Percentiles rank a stretch among this genome's conserved stretches.
These are phyloP conservation scores for Wallacemonas sp. DNA, from an alignment of 208 protist species.

Conservation along the genomic window DNA sequence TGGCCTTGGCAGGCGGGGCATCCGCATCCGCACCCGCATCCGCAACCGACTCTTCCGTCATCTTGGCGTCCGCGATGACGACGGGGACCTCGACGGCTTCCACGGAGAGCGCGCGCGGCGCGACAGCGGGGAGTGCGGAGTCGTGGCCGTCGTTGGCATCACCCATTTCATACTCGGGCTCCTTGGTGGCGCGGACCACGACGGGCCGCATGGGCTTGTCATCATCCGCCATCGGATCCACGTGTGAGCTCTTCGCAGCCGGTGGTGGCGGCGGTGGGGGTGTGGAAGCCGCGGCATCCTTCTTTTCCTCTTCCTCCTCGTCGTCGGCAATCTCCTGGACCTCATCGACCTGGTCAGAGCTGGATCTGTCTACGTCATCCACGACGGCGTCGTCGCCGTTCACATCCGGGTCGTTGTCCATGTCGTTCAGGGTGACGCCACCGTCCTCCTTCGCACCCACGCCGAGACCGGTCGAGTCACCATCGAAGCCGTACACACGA, in stretches of 20 bases:
- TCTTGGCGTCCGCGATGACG: no score
- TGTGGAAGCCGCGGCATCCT: not conserved
- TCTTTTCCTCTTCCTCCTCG: not conserved
- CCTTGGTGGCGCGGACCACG: not conserved
- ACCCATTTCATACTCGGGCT: conserved; percentile 7
- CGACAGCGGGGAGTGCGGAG: not conserved
- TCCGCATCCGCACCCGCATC: no score
- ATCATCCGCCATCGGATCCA: conserved; percentile 1
- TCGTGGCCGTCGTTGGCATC: not conserved
- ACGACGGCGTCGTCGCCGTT: not conserved
- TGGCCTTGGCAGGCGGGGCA: no score
- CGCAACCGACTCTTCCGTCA: no score
- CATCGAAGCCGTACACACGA: conserved; percentile 9
- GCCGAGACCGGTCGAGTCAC: conserved; percentile 13
- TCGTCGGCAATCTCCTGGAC: not conserved
- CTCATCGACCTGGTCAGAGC: not conserved
- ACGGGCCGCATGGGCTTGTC: not conserved
- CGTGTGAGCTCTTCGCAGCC: not conserved
- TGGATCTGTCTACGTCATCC: not conserved
- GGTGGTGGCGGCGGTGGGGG: conserved; percentile 1
- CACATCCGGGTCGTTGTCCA: not conserved
- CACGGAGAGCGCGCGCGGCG: conserved; percentile 1
- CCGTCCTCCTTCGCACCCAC: conserved; percentile 13
- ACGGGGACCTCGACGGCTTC: not conserved
- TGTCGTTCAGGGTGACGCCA: not conserved